Evolutionary conservation across 1,284 basidiomycete species (phyloP), one percentile per base, ranked within the genome.

Genomic region (Ustilago nuda): DNA sequence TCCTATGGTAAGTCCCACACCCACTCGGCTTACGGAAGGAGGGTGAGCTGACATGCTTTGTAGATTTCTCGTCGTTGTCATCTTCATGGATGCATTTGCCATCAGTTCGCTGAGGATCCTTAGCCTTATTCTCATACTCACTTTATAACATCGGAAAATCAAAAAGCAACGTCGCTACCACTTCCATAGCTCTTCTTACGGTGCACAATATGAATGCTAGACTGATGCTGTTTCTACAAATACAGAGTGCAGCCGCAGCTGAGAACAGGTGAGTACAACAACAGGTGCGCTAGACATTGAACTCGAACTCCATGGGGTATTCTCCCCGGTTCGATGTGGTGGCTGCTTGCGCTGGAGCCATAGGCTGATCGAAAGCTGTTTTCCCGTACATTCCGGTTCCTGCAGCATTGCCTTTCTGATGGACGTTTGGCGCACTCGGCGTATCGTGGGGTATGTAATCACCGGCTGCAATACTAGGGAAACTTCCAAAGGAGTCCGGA

Each of bases 401-500:
- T 27, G 8, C 30, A 12, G 27, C 15, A 8, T 4, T 32, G 11
- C 27, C 48, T 9, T 32, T 30, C n/a, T 46, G 30, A 35, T 48
- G 43, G 4, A 33, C 23, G 35, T 62, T 55, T 9, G 68, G 63
- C 17, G 60, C 63, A 30, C 60, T 53, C 0, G 64, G 64, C 35
- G 43, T 45, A n/a, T 45, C 43, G n/a, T 37, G 3, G 13, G 17
- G 30, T 32, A 32, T n/a, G n/a, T 15, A 93, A 87, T 99, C 97
- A 27, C 97, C 97, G 3, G 94, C 94, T n/a, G 97, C 97, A 23
- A 92, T 90, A 46, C 93, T 95, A 17, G 97, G 97, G 87, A 99
- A 99, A 2, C 94, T 96, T 2, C 93, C 91, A 86, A 99, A 99
- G 61, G 96, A 88, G 83, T 98, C 95, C n/a, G 95, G 94, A 86